Conservation (phyloP, 2,329 filamentous ascomycete genomes). For the Cladophialophora bantiana region DNA sequence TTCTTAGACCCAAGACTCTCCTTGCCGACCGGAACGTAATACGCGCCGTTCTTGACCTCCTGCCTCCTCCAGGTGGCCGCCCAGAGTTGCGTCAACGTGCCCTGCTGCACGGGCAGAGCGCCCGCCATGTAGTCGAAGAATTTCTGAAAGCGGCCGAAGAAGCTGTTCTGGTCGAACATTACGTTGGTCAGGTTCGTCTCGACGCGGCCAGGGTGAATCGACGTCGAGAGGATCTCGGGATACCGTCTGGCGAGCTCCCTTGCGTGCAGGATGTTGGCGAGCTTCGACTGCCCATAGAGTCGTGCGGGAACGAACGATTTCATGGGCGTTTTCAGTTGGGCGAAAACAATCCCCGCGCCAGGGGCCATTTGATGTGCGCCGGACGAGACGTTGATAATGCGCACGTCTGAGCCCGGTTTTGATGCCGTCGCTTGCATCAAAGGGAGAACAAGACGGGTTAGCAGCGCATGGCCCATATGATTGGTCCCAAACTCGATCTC, state of each 20-base stretch:
- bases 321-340: conserved; percentile 44
- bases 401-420: conserved; percentile 51
- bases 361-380: conserved; percentile 38
- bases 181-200: conserved; percentile 50
- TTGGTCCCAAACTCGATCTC: conserved; percentile 61
- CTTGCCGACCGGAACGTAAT: conserved; percentile 50
- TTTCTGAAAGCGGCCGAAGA: conserved; percentile 14
- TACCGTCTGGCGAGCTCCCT: conserved; percentile 53
- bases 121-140: conserved; percentile 17
- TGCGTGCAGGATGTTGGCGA: conserved; percentile 59
- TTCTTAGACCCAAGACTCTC: conserved; percentile 38
- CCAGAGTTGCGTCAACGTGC: conserved; percentile 53
- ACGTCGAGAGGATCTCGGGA: conserved; percentile 53
- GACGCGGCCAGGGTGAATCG: conserved; percentile 59
- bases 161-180: conserved; percentile 7
- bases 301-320: conserved; percentile 38
- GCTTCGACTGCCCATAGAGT: conserved; percentile 59
- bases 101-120: conserved; percentile 44
- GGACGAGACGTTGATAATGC: conserved; percentile 54
- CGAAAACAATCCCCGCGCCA: conserved; percentile 47
- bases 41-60: conserved; percentile 50
- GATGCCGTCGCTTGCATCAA: conserved; percentile 52
- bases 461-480: conserved; percentile 59
- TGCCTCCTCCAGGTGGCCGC: conserved; percentile 44
- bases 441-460: conserved; percentile 56